Conservation (phyloP, 2,329 filamentous ascomycete genomes). For the Arthrobotrys pseudoclavata region DNA sequence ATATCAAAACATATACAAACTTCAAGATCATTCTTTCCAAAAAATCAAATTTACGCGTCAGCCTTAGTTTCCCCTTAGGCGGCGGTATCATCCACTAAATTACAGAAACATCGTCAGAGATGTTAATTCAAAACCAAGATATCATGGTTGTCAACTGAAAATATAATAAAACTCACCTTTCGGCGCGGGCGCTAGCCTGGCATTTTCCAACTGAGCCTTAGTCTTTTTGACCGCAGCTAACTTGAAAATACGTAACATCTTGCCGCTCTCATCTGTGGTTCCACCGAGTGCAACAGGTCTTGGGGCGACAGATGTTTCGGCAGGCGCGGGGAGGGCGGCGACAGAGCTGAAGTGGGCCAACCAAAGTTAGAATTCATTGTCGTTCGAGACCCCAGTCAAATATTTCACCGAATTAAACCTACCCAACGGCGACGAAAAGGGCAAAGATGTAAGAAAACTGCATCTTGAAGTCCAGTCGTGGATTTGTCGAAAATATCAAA, state of each 20-base stretch:
- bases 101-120: background rate
- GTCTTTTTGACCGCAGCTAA: constrained; percentile 8
- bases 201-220: constrained; percentile 5
- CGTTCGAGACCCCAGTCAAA: background rate
- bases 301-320: background rate
- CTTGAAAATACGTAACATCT: constrained; percentile 9
- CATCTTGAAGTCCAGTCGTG: background rate
- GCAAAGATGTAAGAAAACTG: constrained; percentile 18
- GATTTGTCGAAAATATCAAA: background rate
- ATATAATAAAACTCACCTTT: background rate
- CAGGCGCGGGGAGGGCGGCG: background rate
- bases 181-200: background rate
- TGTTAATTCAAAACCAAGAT: background rate
- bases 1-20: constrained; percentile 5
- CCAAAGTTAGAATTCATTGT: background rate
- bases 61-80: background rate
- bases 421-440: constrained; percentile 13
- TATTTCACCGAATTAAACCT: background rate
- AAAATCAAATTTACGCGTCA: background rate
- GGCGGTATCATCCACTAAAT: background rate
- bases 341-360: background rate
- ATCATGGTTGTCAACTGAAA: background rate
- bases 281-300: background rate
- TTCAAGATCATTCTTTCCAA: background rate
- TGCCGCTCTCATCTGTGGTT: constrained; percentile 4